A percentile compares a stretch with the other conserved stretches of the same genome.
Conservation (phyloP, 768 basidiomycete genomes). For the Pisolithus sp. region DNA sequence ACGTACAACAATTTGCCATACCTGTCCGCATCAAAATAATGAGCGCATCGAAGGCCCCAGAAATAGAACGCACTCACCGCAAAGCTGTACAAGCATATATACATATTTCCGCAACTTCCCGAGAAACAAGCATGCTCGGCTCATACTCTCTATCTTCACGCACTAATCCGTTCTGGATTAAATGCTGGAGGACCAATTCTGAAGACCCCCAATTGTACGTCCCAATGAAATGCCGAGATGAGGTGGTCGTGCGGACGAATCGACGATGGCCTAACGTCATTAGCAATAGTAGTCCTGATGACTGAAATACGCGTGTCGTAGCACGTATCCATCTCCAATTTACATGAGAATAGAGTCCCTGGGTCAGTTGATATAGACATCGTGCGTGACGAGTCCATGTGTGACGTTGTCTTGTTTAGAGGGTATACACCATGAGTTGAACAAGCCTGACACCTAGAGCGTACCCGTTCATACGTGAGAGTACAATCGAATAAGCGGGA, state of each 20-base stretch:
- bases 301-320: slow-evolving; percentile 56
- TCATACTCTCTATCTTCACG: slow-evolving; percentile 10
- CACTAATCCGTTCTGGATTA: slow-evolving; percentile 43
- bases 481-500: slow-evolving; percentile 54
- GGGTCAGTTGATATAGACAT: slow-evolving; percentile 52
- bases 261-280: slow-evolving; percentile 38
- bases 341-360: slow-evolving; percentile 59
- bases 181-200: too few relatives aligned
- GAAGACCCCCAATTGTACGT: too few relatives aligned
- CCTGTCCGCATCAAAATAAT: slow-evolving; percentile 36
- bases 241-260: slow-evolving; percentile 2
- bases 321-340: slow-evolving; percentile 45
- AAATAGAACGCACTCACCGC: slow-evolving; percentile 43
- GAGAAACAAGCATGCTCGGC: slow-evolving; percentile 34
- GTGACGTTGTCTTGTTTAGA: slow-evolving; percentile 58
- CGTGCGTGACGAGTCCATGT: slow-evolving; percentile 17
- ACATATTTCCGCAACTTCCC: slow-evolving; percentile 58
- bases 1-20: slow-evolving; percentile 70
- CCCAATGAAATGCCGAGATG: slow-evolving; percentile 40
- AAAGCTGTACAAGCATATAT: slow-evolving; percentile 77
- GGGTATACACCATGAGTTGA: slow-evolving; percentile 91
- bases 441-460: slow-evolving; percentile 88
- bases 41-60: neutral
- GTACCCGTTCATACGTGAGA: slow-evolving; percentile 61
- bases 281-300: slow-evolving; percentile 50